Base-by-base conservation (phyloP, 768 basidiomycete species). In the Lactifluus hygrophoroides region DNA sequence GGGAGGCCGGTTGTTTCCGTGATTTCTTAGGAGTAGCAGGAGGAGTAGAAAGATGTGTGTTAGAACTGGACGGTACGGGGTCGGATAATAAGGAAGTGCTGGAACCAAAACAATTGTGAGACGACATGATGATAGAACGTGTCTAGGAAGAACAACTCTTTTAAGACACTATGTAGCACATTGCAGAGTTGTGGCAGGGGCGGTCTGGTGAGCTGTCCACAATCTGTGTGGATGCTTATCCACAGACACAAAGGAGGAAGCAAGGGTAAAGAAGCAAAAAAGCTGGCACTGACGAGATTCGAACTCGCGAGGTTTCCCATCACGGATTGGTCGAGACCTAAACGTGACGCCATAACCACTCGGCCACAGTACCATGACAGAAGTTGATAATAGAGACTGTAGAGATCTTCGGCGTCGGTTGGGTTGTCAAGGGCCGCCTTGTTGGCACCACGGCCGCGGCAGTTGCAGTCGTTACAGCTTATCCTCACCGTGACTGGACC, bases 311-410 rank as follows among this genome's bases (percentile, higher is more conserved):
- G 77, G 77, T 76, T 75, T 76, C 77, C 77, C 77, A 78, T 78
- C 77, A 78, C 77, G 77, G 77, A 72, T 72, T 72, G 66, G 68
- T 46, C 42, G 40, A 42, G 54, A 70, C 77, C 77, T 78, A 78
- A 78, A 78, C 77, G 77, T 78, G 77, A 78, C 77, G 77, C 77
- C 77, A 75, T 78, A 78, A 78, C 77, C 77, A 78, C 77, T 78
- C 77, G 77, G 77, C 77, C 77, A 78, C 77, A 78, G 75, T 78
- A 75, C 77, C 77, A 45, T 70, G 25, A 27, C 0, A 23, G 5
- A 19, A 17, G 0, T 1, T 1, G 9, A n/a, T 2, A 2, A 25
- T 40, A 25, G 25, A 23, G 27, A 23, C 21, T n/a, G 6, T 27
- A 32, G 28, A 23, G 14, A 25, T 23, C 17, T 14, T 5, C 7